phyloP scores from a whole-genome alignment of 768 basidiomycete species.

The Lyophyllum decastes region DNA sequence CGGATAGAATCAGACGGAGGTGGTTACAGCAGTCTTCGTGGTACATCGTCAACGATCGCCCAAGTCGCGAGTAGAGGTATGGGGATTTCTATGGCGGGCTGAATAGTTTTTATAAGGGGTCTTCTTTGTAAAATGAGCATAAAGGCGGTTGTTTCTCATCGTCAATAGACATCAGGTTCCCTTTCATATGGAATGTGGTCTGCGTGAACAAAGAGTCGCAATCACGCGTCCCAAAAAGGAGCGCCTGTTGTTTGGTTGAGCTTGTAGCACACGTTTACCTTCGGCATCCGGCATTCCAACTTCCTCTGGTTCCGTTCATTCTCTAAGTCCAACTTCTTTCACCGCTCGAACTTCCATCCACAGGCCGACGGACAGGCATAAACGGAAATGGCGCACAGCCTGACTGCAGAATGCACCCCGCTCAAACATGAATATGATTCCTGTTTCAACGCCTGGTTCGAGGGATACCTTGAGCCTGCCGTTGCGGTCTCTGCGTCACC shows the following conservation, averaged over 20 bases:
- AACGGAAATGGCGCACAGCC: conserved; percentile 70
- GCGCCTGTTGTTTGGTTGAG: background rate
- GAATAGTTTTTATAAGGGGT: too few relatives aligned
- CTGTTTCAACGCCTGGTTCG: conserved; percentile 98
- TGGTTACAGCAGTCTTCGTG: too few relatives aligned
- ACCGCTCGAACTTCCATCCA: background rate
- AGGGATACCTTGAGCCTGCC: conserved; percentile 90
- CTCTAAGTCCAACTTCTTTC: background rate
- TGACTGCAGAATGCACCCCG: conserved; percentile 83
- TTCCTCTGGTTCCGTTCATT: background rate
- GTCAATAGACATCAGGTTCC: too few relatives aligned
- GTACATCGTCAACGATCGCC: too few relatives aligned
- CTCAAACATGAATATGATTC: conserved; percentile 89
- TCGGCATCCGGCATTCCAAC: background rate
- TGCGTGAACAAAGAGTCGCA: background rate
- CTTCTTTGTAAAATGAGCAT: too few relatives aligned
- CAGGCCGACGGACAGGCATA: background rate
- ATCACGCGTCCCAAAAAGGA: background rate
- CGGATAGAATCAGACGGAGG: too few relatives aligned
- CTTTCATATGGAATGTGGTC: background rate
- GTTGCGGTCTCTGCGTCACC: conserved; percentile 41
- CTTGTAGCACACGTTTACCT: background rate
- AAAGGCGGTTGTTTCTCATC: too few relatives aligned
- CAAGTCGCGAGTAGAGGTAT: too few relatives aligned
- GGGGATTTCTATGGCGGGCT: too few relatives aligned